Conservation (phyloP, 306 rosid species). For the Hippophae gyantsensis region DNA sequence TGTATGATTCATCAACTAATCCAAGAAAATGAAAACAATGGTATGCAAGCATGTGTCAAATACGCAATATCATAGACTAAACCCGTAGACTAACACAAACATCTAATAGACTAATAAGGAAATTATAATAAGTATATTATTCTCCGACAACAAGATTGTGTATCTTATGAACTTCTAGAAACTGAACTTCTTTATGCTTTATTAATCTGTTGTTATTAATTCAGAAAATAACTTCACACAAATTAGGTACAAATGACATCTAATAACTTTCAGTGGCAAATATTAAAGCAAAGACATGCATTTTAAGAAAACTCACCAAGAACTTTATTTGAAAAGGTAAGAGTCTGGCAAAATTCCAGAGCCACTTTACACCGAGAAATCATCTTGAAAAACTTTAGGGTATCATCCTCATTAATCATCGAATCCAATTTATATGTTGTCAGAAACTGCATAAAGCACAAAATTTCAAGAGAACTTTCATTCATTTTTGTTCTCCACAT, state of each 20-base stretch:
- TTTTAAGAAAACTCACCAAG: slow-evolving; percentile 33
- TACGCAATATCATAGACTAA: no score
- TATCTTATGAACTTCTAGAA: no score
- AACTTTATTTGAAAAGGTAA: slow-evolving; percentile 33
- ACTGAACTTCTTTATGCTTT: no score
- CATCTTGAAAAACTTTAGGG: slow-evolving; percentile 35
- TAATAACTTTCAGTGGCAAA: neutral
- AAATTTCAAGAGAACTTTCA: slow-evolving; percentile 28
- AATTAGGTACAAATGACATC: neutral
- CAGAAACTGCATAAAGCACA: slow-evolving; percentile 43
- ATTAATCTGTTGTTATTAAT: no score
- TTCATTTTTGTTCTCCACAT: slow-evolving; percentile 30
- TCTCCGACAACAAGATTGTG: no score
- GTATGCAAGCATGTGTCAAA: no score
- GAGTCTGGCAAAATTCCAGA: slow-evolving; percentile 22
- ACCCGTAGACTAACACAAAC: no score
- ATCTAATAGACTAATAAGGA: no score
- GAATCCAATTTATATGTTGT: slow-evolving; percentile 33
- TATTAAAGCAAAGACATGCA: neutral
- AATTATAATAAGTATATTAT: no score
- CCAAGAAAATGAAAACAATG: no score
- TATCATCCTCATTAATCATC: slow-evolving; percentile 28
- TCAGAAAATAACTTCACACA: neutral
- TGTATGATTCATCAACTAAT: no score
- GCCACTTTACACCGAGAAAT: slow-evolving; percentile 35